Evolutionary conservation across 495 filamentous ascomycete genomes (phyloP).

Genomic region (Annulohypoxylon stygium): DNA sequence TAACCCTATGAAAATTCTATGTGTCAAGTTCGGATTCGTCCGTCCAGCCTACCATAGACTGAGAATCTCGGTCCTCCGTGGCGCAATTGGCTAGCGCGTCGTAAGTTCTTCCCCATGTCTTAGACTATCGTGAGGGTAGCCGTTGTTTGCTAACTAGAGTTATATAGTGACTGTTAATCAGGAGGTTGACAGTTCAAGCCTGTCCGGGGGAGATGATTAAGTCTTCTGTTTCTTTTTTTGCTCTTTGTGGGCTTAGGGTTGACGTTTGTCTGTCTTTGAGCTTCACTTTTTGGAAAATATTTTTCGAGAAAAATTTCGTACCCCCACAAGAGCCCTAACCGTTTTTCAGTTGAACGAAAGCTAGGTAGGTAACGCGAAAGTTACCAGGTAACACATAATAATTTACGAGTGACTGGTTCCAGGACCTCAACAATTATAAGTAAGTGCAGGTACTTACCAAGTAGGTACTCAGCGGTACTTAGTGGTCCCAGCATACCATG

Average conservation of each 20-base stretch:
- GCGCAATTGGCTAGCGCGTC: conserved; percentile 49
- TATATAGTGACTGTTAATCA: conserved; percentile 48
- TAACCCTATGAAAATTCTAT: not conserved
- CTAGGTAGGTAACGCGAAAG: not conserved
- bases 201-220: conserved; percentile 31
- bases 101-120: conserved; percentile 10
- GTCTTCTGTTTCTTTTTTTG: conserved; percentile 11
- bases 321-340: not conserved
- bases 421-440: not conserved
- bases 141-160: conserved; percentile 3
- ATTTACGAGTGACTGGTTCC: not conserved
- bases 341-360: not conserved
- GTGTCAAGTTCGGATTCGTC: conserved; percentile 4
- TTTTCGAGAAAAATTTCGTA: not conserved
- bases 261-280: not conserved
- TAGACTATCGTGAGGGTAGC: not conserved
- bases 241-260: not conserved
- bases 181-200: conserved; percentile 44
- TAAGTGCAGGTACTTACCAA: not conserved
- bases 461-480: not conserved
- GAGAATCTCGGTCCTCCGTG: conserved; percentile 9
- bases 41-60: not conserved
- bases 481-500: not conserved
- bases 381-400: not conserved
- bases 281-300: not conserved